Evolutionary conservation across 1,284 basidiomycete genomes (phyloP).

Genomic region (Anthracocystis panici-leucophaei): DNA sequence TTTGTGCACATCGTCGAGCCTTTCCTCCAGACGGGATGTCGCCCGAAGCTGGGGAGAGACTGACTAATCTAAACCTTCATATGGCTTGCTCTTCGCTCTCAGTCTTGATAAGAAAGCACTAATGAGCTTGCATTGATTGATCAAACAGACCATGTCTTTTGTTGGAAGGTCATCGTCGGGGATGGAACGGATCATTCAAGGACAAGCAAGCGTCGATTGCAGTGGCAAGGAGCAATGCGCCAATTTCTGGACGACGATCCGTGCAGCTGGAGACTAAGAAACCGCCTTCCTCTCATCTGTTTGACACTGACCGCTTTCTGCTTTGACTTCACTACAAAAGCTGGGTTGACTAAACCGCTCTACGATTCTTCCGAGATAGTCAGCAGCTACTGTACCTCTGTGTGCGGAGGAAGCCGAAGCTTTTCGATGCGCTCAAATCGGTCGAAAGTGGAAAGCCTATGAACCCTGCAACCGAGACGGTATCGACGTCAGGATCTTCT

Average conservation of each 20-base stretch:
- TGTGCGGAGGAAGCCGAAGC: slow-evolving; percentile 11
- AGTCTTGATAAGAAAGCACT: not conserved
- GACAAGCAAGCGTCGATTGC: too few relatives aligned
- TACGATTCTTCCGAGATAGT: not conserved
- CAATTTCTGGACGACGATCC: too few relatives aligned
- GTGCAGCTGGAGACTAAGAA: too few relatives aligned
- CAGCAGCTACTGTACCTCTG: not conserved
- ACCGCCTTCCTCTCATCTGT: too few relatives aligned
- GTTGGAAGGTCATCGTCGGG: too few relatives aligned
- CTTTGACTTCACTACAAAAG: too few relatives aligned
- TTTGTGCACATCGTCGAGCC: not conserved
- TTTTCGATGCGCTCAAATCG: slow-evolving; percentile 5
- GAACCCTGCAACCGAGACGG: slow-evolving; percentile 21
- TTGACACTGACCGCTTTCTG: too few relatives aligned
- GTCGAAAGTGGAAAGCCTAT: slow-evolving; percentile 3
- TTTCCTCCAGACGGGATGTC: slow-evolving; percentile 15
- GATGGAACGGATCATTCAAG: too few relatives aligned
- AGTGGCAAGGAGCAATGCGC: too few relatives aligned
- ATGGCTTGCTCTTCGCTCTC: not conserved
- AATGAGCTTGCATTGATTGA: not conserved
- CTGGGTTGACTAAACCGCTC: too few relatives aligned
- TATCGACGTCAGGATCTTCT: slow-evolving; percentile 31
- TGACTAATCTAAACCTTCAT: not conserved
- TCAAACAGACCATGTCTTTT: too few relatives aligned
- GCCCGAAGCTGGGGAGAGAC: slow-evolving; percentile 9